Conservation (phyloP, 371 early-diverging fungal genomes). For the Fennellomyces sp. region DNA sequence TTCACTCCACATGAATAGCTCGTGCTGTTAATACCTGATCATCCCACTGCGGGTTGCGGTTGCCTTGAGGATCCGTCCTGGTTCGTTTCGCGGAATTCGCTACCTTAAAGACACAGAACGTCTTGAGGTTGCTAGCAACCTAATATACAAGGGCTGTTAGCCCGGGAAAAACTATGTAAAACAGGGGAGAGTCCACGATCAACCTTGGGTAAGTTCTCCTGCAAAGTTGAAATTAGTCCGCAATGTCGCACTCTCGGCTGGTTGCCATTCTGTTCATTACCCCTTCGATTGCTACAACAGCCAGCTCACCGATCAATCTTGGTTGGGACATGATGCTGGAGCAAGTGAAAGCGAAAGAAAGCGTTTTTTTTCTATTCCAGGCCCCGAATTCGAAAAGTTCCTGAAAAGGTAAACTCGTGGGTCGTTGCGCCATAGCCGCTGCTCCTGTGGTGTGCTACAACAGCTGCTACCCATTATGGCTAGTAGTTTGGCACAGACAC, state of each 20-base stretch:
- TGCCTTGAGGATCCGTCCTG: slow-evolving; percentile 43
- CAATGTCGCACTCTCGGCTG: neutral
- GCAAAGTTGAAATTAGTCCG: neutral
- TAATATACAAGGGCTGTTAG: neutral
- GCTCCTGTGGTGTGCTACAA: neutral
- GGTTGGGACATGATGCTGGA: slow-evolving; percentile 22
- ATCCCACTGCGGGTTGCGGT: slow-evolving; percentile 55
- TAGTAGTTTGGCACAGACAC: neutral
- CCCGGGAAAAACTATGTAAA: neutral
- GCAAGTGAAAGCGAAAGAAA: slow-evolving; percentile 2
- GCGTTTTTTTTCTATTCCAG: neutral
- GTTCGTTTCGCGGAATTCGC: slow-evolving; percentile 38
- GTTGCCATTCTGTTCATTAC: no score
- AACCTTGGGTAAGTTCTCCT: slow-evolving; percentile 29
- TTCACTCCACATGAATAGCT: neutral
- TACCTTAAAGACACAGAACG: slow-evolving; percentile 44
- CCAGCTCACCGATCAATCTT: slow-evolving; percentile 43
- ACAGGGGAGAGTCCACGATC: no score
- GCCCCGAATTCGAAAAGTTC: neutral
- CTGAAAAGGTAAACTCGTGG: slow-evolving; percentile 1
- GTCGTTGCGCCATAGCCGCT: neutral
- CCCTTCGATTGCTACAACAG: slow-evolving; percentile 52
- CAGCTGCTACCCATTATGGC: neutral
- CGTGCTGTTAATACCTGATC: slow-evolving; percentile 42
- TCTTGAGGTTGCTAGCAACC: slow-evolving; percentile 17